Evolutionary conservation across 345 rosid genomes (phyloP), one percentile per base, ranked within the genome.

Genomic region (Gossypium ekmanianum): DNA sequence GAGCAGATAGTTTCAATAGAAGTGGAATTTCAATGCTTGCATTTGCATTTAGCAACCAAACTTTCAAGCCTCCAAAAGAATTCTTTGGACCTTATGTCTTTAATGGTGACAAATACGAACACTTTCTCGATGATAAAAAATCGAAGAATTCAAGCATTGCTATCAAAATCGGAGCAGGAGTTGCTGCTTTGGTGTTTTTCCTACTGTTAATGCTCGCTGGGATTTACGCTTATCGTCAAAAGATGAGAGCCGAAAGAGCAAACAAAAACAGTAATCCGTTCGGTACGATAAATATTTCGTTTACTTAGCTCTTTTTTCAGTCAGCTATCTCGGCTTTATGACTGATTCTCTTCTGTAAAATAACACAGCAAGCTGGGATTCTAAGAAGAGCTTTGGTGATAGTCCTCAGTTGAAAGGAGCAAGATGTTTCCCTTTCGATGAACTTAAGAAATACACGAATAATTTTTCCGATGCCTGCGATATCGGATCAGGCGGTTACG

Each of bases 401-500:
- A 79, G 88, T 61, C 99, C 99, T 4, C 94, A 87, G 44, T 74
- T 96, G 56, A 87, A 87, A 85, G 97, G 95, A 74, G 91, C 94
- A 59, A 94, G 88, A 83, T 77, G 87, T 72, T 96, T 87, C 83
- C 87, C 89, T 66, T 84, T 86, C 44, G 93, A 91, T 50, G 98
- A 96, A 80, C 80, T 93, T 7, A 92, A 79, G 82, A 92, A 80
- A 81, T 89, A 79, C 72, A 82, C 94, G n/a, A 84, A 85, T 48
- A 88, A 88, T 43, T 96, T 96, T 81, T 88, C 94, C 34, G 88
- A 90, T 16, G 75, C 89, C 77, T 89, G 82, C 72, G 87, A 76
- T 59, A 74, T 92, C 65, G 97, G 99, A 24, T 88, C 90, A 11
- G 98, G 99, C 17, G 99, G 97, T 61, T 93, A 90, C 74, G 99